Evolutionary conservation across 768 basidiomycete genomes (phyloP), one percentile per base, ranked within the genome.

Genomic region (Daedaleopsis nitida): DNA sequence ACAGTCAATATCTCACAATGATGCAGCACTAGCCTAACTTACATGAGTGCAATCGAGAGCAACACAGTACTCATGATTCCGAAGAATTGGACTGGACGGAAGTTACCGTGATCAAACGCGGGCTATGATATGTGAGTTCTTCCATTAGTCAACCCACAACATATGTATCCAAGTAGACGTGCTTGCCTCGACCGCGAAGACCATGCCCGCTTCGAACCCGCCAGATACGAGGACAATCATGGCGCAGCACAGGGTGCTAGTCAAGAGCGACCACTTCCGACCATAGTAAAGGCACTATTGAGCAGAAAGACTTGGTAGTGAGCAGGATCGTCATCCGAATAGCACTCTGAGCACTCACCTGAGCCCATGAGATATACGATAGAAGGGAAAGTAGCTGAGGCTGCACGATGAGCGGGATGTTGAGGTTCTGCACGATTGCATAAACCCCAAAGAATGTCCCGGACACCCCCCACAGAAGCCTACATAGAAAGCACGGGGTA

Each of bases 331-430:
- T 7, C 27, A 32, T 32, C 5, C 34, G 17, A 17, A 34, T 45
- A 34, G n/a, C 13, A 17, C 3, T 17, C 16, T 34, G 35, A 1
- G 43, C 14, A 19, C 76, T 37, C 42, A 84, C 86, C 78, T 91
- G 89, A 0, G 80, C 80, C 84, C 87, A 89, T 1, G 85, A 86
- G 14, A 88, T 59, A 5, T 87, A 75, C 0, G 80, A 73, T 21
- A 94, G 74, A 24, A 81, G 73, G 0, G 82, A 83, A 68, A 92
- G 88, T 1, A 86, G 64, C 58, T 87, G 86, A 5, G 85, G 83
- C 69, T 89, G 85, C 5, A 87, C 60, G 51, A 89, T 86, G 43
- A 92, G 80, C 1, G 91, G 89, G 42, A 91, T 81, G 69, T 86
- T 91, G 42, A 92, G 71, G 55, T 83, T 72, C 65, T 89, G 86